Evolutionary conservation across 75 land plant species (phyloP).

Genomic region (Gnetum montanum): DNA sequence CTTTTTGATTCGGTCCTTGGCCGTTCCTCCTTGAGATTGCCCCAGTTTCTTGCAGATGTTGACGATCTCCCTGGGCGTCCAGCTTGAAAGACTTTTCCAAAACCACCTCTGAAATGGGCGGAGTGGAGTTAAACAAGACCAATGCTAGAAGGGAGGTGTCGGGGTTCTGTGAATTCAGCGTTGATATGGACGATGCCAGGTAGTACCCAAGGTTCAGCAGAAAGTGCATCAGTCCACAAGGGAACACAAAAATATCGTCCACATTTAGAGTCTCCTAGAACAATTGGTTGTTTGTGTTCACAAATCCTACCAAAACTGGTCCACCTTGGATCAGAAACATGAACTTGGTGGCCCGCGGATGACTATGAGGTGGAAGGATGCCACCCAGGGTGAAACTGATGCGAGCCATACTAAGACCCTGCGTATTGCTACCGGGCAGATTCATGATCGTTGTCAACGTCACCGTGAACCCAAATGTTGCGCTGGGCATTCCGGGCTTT

Average conservation of each 20-base stretch:
- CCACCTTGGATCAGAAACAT: conserved; percentile 15
- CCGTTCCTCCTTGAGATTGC: too few relatives aligned
- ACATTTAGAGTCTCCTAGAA: conserved; percentile 12
- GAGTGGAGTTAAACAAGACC: conserved; percentile 13
- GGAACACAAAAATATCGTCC: conserved; percentile 33
- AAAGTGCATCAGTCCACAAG: conserved; percentile 35
- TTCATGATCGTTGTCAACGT: conserved; percentile 11
- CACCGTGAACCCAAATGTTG: conserved; percentile 15
- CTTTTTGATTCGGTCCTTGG: too few relatives aligned
- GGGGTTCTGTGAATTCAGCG: conserved; percentile 26
- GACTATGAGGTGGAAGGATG: conserved; percentile 29
- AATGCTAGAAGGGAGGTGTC: conserved; percentile 10
- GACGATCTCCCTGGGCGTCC: too few relatives aligned
- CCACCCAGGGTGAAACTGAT: conserved; percentile 19
- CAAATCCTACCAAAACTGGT: conserved; percentile 21
- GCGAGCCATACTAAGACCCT: conserved; percentile 29
- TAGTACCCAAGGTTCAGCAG: conserved; percentile 12
- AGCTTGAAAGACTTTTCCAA: conserved; percentile 30
- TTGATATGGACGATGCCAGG: conserved; percentile 8
- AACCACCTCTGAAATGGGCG: conserved; percentile 17
- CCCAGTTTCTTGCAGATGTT: too few relatives aligned
- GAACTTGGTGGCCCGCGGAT: conserved; percentile 29
- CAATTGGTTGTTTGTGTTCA: conserved; percentile 16
- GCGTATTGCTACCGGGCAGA: conserved; percentile 32
- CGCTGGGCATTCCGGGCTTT: conserved; percentile 20